Percentiles rank a stretch among this genome's conserved stretches.
Evolutionary conservation across 257 asterid genomes (phyloP).

Genomic region (Jasminum sambac): DNA sequence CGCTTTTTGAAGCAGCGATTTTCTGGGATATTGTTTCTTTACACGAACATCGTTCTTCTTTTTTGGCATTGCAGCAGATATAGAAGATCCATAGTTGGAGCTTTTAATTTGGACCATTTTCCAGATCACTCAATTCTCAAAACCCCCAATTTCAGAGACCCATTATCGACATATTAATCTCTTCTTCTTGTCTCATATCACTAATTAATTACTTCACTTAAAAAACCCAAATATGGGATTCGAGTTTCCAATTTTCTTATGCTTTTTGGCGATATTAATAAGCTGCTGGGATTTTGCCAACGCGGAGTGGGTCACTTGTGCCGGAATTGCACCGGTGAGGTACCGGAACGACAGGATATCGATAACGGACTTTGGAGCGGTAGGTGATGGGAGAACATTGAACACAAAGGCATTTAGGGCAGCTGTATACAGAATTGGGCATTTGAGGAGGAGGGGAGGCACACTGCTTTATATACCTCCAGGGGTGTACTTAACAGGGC

Average conservation of each 20-base stretch:
- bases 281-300: constrained; percentile 8
- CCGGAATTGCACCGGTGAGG: constrained; percentile 29
- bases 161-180: not conserved
- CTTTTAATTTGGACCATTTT: constrained; percentile 10
- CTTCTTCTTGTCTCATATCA: not conserved
- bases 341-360: constrained; percentile 30
- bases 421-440: constrained; percentile 27
- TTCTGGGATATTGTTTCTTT: not conserved
- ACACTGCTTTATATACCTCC: constrained; percentile 33
- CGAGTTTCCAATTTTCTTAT: not conserved
- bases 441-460: constrained; percentile 32
- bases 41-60: not conserved
- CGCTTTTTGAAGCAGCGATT: constrained; percentile 13
- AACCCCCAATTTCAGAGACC: not conserved
- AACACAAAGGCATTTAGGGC: constrained; percentile 37
- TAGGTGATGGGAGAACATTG: constrained; percentile 36
- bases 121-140: not conserved
- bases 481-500: constrained; percentile 35
- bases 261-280: not conserved
- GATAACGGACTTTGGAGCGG: constrained; percentile 35
- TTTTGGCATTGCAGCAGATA: constrained; percentile 3
- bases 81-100: constrained; percentile 3
- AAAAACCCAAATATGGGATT: not conserved
- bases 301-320: constrained; percentile 24
- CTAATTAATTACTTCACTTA: not conserved